These are phyloP conservation scores for Diplodia seriata DNA, from an alignment of 2,329 filamentous ascomycete species.

Conservation along the genomic window DNA sequence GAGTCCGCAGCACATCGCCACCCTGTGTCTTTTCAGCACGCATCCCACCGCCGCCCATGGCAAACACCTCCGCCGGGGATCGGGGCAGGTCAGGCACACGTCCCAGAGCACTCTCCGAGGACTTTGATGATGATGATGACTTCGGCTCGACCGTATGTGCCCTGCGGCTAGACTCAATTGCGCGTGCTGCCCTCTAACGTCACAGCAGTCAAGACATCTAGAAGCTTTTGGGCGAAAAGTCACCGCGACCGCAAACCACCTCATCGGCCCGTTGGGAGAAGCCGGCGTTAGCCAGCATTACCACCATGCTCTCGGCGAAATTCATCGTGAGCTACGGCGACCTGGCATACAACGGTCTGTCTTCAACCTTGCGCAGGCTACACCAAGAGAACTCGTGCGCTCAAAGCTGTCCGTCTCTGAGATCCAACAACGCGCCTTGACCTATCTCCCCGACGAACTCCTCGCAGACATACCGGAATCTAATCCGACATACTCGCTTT, in stretches of 20 bases:
- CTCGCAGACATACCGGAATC: slow-evolving; percentile 87
- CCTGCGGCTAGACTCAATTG: slow-evolving; percentile 11
- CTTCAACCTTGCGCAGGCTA: slow-evolving; percentile 88
- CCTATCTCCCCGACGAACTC: slow-evolving; percentile 88
- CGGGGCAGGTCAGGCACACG: slow-evolving; percentile 40
- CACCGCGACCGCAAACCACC: slow-evolving; percentile 87
- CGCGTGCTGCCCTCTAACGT: slow-evolving; percentile 13
- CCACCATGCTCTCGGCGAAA: slow-evolving; percentile 83
- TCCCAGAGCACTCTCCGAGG: slow-evolving; percentile 24
- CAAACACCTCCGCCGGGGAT: slow-evolving; percentile 39
- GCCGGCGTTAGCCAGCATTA: slow-evolving; percentile 70
- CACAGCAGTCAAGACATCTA: slow-evolving; percentile 78
- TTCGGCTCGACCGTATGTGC: slow-evolving; percentile 26
- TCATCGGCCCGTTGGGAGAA: slow-evolving; percentile 68
- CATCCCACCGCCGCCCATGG: slow-evolving; percentile 37
- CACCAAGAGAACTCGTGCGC: slow-evolving; percentile 91
- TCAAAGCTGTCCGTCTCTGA: slow-evolving; percentile 88
- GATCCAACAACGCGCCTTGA: slow-evolving; percentile 91
- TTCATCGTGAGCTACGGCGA: slow-evolving; percentile 86
- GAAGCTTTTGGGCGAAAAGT: slow-evolving; percentile 96
- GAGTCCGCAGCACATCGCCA: slow-evolving; percentile 11
- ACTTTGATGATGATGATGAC: slow-evolving; percentile 23
- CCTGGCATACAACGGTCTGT: slow-evolving; percentile 86
- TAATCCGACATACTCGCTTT: slow-evolving; percentile 86
- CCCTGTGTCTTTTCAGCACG: slow-evolving; percentile 7